Evolutionary conservation across 805 yeast genomes (phyloP).

Genomic region (Saccharomycopsis guyanensis): DNA sequence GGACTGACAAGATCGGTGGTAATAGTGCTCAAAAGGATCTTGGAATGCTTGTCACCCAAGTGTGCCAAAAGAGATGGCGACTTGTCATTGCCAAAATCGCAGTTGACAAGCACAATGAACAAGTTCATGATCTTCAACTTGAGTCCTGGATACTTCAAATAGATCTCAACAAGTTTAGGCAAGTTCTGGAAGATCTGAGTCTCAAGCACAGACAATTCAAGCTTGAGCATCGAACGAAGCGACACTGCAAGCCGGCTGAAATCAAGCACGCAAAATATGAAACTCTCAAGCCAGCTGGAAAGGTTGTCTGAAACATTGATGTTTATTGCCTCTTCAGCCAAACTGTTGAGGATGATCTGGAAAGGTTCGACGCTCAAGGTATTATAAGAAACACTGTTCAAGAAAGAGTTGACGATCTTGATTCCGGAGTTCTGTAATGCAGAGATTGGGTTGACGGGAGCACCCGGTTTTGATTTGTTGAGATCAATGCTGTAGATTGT

Average conservation of each 20-base stretch:
- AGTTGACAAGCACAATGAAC: conserved; percentile 49
- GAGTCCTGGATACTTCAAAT: conserved; percentile 40
- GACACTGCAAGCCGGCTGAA: conserved; percentile 51
- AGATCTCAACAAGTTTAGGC: conserved; percentile 50
- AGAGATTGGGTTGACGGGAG: conserved; percentile 22
- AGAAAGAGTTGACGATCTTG: conserved; percentile 46
- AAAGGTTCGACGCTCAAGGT: conserved; percentile 50
- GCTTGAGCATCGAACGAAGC: conserved; percentile 43
- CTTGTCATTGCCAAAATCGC: conserved; percentile 27
- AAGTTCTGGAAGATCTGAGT: conserved; percentile 45
- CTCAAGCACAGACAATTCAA: conserved; percentile 55
- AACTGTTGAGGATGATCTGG: conserved; percentile 39
- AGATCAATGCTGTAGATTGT: conserved; percentile 49
- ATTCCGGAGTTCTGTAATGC: conserved; percentile 46
- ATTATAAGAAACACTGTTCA: conserved; percentile 42
- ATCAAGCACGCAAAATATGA: conserved; percentile 44
- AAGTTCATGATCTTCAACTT: conserved; percentile 48
- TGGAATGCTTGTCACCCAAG: conserved; percentile 59
- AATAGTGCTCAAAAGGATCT: conserved; percentile 50
- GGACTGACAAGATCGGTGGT: conserved; percentile 52
- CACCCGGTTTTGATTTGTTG: not conserved
- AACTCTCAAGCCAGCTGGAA: conserved; percentile 41
- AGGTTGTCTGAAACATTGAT: conserved; percentile 35
- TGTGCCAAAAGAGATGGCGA: conserved; percentile 80
- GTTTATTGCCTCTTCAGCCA: conserved; percentile 31